Base-by-base conservation (phyloP, 2,329 filamentous ascomycete genomes). In the Ascochyta clinopodiicola region DNA sequence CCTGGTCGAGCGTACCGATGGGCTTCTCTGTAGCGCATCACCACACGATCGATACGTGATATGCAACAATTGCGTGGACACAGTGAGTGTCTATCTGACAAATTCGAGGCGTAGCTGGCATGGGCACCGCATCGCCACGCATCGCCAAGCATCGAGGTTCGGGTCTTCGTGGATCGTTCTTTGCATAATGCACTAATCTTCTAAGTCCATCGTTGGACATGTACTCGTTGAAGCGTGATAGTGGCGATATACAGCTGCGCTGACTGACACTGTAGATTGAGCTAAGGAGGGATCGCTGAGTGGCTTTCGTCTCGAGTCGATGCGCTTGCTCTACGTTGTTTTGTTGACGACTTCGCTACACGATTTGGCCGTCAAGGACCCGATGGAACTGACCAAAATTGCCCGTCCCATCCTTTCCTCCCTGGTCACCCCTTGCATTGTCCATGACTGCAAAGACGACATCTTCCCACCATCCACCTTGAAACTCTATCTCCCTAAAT, bases 391-490 rank as follows among this genome's bases (percentile, higher is more conserved):
- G 61, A 19, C 79, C 78, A 65, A 79, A 82, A 66, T 86, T 84
- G 1, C 80, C 80, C 47, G 80, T 77, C 42, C 73, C 71, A 27
- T 64, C 55, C 43, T 69, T 70, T 0, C 70, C 69, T 4, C 62
- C 69, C 17, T 65, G 46, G 1, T 47, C 56, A 22, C 61, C 63
- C 12, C 34, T 63, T 17, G 66, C 70, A 57, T 72, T 76, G 51
- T 80, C 78, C 60, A 81, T 59, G 2, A 90, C 83, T 0, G 88
- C 88, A 79, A 91, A 91, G 59, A 84, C 80, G 17, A 91, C 74
- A 49, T 82, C 81, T 63, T 82, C 76, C 84, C 86, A 89, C 85
- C 87, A 88, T 0, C 85, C 84, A 1, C 85, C 84, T 35, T 73
- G 64, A 60, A 89, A 89, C 74, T 91, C 87, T 0, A 58, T 34